A percentile compares a stretch with the other conserved stretches of the same genome.
phyloP scores from a whole-genome alignment of 2,329 filamentous ascomycete species.

The Alternaria alternata region DNA sequence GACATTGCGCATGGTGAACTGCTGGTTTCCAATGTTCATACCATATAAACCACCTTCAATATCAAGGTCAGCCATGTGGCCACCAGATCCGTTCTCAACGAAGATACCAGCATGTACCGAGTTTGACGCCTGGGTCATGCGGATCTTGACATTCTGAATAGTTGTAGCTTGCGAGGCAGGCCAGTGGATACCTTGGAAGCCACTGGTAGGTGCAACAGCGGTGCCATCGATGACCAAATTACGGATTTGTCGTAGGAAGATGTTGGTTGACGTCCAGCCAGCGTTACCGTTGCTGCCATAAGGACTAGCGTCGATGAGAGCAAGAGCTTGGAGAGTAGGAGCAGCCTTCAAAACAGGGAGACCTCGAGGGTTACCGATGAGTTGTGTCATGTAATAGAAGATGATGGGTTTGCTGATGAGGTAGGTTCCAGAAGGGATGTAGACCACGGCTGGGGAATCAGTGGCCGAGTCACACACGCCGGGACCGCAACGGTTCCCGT shows the following conservation, averaged over 20 bases:
- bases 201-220: slow-evolving; percentile 54
- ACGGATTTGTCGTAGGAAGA: slow-evolving; percentile 71
- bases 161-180: slow-evolving; percentile 58
- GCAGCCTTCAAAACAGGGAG: slow-evolving; percentile 65
- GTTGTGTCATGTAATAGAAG: slow-evolving; percentile 70
- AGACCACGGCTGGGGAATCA: slow-evolving; percentile 64
- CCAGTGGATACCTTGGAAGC: slow-evolving; percentile 60
- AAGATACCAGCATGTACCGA: slow-evolving; percentile 61
- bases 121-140: slow-evolving; percentile 51
- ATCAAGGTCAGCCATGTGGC: slow-evolving; percentile 57
- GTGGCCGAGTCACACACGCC: slow-evolving; percentile 57
- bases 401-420: slow-evolving; percentile 59
- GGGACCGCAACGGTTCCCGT: slow-evolving; percentile 55
- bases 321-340: slow-evolving; percentile 61
- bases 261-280: slow-evolving; percentile 63
- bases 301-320: slow-evolving; percentile 67
- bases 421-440: slow-evolving; percentile 68
- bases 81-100: slow-evolving; percentile 57
- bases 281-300: slow-evolving; percentile 50
- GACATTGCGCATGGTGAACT: slow-evolving; percentile 67
- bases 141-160: slow-evolving; percentile 57
- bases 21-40: slow-evolving; percentile 58
- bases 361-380: slow-evolving; percentile 67
- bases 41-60: slow-evolving; percentile 56
- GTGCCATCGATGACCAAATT: slow-evolving; percentile 71